These are phyloP conservation scores for Spencermartinsiella ligniputridi DNA, from an alignment of 1,139 yeast genomes.

Conservation along the genomic window DNA sequence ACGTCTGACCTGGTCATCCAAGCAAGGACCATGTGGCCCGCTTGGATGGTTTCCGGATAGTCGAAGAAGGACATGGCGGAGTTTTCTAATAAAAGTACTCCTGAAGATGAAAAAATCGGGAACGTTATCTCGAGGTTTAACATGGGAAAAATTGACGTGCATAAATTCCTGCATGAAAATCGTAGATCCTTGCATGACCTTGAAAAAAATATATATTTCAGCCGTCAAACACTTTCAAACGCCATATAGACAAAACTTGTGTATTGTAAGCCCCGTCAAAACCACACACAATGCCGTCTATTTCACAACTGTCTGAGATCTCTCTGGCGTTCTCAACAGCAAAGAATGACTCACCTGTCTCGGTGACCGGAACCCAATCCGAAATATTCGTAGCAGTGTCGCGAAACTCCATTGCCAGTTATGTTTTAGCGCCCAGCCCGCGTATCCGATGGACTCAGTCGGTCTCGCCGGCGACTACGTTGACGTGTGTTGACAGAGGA, in stretches of 20 bases:
- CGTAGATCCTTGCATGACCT: too few species aligned
- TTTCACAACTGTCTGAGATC: slow-evolving; percentile 38
- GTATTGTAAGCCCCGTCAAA: too few species aligned
- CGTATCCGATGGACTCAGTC: slow-evolving; percentile 70
- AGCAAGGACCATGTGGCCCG: slow-evolving; percentile 81
- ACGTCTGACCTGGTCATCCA: slow-evolving; percentile 78
- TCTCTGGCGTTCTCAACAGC: slow-evolving; percentile 25
- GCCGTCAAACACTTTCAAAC: too few species aligned
- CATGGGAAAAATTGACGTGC: too few species aligned
- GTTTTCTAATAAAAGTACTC: too few species aligned
- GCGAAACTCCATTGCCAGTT: slow-evolving; percentile 69
- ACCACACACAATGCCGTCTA: slow-evolving; percentile 33
- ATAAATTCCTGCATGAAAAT: too few species aligned
- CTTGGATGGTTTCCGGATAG: slow-evolving; percentile 49
- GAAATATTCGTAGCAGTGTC: slow-evolving; percentile 62
- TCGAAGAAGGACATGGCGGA: slow-evolving; percentile 16
- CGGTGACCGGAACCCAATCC: not conserved
- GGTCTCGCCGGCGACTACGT: slow-evolving; percentile 55
- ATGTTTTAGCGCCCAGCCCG: slow-evolving; percentile 75
- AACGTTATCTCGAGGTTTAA: too few species aligned
- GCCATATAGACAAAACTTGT: too few species aligned
- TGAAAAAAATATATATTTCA: too few species aligned
- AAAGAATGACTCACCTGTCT: slow-evolving; percentile 9
- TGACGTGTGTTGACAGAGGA: slow-evolving; percentile 31
- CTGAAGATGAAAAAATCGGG: not conserved